Conservation (phyloP, 169 alveolate species). For the Plasmodium inui region DNA sequence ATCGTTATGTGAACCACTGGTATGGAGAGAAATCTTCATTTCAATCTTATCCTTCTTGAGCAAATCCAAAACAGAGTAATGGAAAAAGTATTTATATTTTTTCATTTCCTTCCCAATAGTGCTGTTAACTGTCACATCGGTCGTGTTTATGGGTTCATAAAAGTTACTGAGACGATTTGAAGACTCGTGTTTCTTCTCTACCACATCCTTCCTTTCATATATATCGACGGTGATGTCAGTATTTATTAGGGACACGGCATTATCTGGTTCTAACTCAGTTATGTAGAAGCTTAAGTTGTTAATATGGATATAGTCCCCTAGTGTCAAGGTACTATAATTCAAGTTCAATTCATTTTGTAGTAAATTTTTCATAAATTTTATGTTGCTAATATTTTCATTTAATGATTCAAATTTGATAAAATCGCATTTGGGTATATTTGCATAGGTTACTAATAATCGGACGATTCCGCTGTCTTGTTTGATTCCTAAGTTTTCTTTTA, state of each 20-base stretch:
- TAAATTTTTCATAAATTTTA: slow-evolving; percentile 65
- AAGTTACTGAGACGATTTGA: not conserved
- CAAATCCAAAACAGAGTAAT: slow-evolving; percentile 24
- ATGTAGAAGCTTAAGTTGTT: slow-evolving; percentile 46
- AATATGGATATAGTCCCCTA: slow-evolving; percentile 60
- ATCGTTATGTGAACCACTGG: not conserved
- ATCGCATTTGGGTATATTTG: slow-evolving; percentile 64
- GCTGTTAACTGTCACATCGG: not conserved
- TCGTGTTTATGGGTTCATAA: slow-evolving; percentile 25
- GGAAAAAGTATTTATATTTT: slow-evolving; percentile 46
- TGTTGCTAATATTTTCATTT: slow-evolving; percentile 41
- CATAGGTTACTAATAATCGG: slow-evolving; percentile 37
- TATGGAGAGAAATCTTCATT: slow-evolving; percentile 2
- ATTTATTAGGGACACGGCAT: slow-evolving; percentile 61
- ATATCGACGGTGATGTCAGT: slow-evolving; percentile 64
- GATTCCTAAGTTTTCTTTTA: slow-evolving; percentile 59
- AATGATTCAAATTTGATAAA: slow-evolving; percentile 63
- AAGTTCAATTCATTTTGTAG: slow-evolving; percentile 46
- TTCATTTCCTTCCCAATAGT: slow-evolving; percentile 15
- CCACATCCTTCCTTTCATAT: slow-evolving; percentile 12
- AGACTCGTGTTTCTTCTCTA: not conserved
- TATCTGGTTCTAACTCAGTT: slow-evolving; percentile 65
- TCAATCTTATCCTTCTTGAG: slow-evolving; percentile 29
- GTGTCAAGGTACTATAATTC: slow-evolving; percentile 51
- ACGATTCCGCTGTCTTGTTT: slow-evolving; percentile 7